phyloP scores from a whole-genome alignment of 1,139 yeast genomes.

The Groenewaldozyma auringiensis region DNA sequence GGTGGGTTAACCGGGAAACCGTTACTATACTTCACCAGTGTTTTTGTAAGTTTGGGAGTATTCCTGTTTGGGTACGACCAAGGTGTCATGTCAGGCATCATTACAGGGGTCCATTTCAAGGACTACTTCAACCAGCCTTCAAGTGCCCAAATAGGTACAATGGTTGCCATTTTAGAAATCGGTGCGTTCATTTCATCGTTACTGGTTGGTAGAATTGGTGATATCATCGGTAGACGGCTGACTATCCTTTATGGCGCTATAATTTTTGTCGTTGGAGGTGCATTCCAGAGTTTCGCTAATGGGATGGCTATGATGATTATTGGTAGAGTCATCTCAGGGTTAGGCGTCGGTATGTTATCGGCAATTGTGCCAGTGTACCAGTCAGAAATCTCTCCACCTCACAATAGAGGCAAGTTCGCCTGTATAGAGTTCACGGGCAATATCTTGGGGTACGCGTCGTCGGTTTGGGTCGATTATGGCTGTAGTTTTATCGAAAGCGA shows the following conservation, averaged over 20 bases:
- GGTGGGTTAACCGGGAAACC: conserved; percentile 30
- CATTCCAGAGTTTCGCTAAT: conserved; percentile 54
- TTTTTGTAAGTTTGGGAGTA: conserved; percentile 77
- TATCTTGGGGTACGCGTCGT: conserved; percentile 73
- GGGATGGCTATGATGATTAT: conserved; percentile 47
- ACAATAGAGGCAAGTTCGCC: conserved; percentile 80
- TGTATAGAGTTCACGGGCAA: conserved; percentile 92
- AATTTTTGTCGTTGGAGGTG: conserved; percentile 75
- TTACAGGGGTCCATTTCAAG: conserved; percentile 62
- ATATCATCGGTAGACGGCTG: conserved; percentile 67
- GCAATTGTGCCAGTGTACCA: conserved; percentile 95
- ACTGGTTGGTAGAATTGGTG: conserved; percentile 69
- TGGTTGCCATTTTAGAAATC: conserved; percentile 75
- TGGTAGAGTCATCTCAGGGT: conserved; percentile 76
- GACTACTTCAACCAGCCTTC: conserved; percentile 65
- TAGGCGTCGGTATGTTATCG: conserved; percentile 86
- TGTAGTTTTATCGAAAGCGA: conserved; percentile 54
- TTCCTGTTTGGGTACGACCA: conserved; percentile 86
- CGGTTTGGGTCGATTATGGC: conserved; percentile 87
- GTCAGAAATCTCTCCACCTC: conserved; percentile 84
- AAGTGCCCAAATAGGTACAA: conserved; percentile 62
- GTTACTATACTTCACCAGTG: conserved; percentile 59
- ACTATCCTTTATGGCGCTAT: conserved; percentile 78
- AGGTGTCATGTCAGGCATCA: conserved; percentile 81
- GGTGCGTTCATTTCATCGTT: conserved; percentile 81